Conservation (phyloP, 83 land plant genomes). For the Picea abies region DNA sequence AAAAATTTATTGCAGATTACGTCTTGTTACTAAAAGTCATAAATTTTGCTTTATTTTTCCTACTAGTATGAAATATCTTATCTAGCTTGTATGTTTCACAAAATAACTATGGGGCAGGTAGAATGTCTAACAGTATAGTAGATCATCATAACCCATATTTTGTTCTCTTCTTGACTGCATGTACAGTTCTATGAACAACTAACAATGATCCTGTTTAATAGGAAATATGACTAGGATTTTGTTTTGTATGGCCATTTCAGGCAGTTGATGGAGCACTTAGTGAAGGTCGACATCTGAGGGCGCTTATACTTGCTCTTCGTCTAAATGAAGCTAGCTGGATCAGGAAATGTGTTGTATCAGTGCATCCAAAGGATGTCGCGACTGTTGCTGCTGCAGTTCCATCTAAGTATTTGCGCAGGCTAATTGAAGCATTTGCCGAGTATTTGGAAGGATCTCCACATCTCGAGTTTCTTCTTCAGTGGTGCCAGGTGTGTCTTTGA, state of each 20-base stretch:
- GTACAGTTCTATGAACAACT: background rate
- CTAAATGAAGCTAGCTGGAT: slow-evolving; percentile 80
- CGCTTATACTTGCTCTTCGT: slow-evolving; percentile 77
- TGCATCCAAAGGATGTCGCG: slow-evolving; percentile 59
- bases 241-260: slow-evolving; percentile 35
- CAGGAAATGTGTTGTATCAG: slow-evolving; percentile 70
- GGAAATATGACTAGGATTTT: background rate
- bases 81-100: background rate
- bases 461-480: slow-evolving; percentile 80
- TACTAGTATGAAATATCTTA: background rate
- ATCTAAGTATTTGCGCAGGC: slow-evolving; percentile 57
- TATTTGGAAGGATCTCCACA: slow-evolving; percentile 83
- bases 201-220: background rate
- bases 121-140: background rate
- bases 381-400: slow-evolving; percentile 60
- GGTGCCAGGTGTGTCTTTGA: slow-evolving; percentile 78
- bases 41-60: background rate
- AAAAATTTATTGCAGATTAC: background rate
- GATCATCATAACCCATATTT: background rate
- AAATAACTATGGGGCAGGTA: background rate
- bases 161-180: background rate
- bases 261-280: slow-evolving; percentile 68
- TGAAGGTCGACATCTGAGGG: slow-evolving; percentile 47
- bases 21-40: background rate
- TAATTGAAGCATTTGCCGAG: slow-evolving; percentile 70